Conservation (phyloP, 306 rosid genomes). For the Prunus mume region DNA sequence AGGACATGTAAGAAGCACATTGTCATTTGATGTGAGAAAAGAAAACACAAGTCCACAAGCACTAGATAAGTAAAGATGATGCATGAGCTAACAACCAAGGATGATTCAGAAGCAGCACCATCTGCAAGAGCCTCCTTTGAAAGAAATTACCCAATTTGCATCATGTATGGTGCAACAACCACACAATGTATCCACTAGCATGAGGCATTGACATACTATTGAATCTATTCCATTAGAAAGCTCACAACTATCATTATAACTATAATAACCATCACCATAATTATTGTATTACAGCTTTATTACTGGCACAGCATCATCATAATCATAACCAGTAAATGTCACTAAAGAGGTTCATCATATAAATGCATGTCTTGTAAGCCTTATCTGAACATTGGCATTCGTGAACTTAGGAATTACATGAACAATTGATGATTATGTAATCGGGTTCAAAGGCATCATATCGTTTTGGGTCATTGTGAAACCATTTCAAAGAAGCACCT, state of each 20-base stretch:
- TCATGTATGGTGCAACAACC: background rate
- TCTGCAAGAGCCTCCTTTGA: background rate
- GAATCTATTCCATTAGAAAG: background rate
- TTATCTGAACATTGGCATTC: background rate
- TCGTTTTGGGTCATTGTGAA: background rate
- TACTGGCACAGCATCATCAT: background rate
- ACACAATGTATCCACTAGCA: background rate
- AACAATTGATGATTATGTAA: background rate
- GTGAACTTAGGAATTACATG: background rate
- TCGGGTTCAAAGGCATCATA: background rate
- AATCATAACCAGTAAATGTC: background rate
- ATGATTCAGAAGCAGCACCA: background rate
- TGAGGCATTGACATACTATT: background rate
- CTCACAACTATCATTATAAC: background rate
- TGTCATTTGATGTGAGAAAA: background rate
- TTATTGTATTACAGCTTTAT: background rate
- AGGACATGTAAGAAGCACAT: background rate
- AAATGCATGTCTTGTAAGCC: background rate
- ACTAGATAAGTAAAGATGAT: background rate
- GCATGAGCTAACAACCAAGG: background rate
- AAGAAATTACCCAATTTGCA: background rate
- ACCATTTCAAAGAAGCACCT: background rate
- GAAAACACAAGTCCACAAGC: background rate
- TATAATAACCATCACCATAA: background rate
- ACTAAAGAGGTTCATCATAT: background rate